Percentiles rank a stretch among this genome's conserved stretches.
phyloP scores from a whole-genome alignment of 2,329 filamentous ascomycete genomes.

The Colletotrichum tabaci region DNA sequence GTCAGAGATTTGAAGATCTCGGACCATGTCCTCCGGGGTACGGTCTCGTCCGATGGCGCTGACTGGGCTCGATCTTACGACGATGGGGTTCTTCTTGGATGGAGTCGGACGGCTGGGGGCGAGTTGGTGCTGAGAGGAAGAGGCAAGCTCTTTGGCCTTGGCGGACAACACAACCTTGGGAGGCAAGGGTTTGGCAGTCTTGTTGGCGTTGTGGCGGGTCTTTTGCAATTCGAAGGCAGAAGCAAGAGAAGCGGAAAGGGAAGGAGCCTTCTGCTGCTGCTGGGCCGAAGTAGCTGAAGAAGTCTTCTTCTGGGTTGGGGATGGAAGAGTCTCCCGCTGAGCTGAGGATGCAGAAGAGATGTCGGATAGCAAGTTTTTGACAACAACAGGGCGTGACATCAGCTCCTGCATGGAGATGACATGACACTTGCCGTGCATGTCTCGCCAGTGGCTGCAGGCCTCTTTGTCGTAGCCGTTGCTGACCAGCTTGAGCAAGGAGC shows the following conservation, averaged over 20 bases:
- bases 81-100: no score
- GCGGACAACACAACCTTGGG: background rate
- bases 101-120: background rate
- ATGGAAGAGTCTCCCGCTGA: background rate
- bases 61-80: background rate
- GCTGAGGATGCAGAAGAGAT: background rate
- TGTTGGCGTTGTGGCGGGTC: background rate
- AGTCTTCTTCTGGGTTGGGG: no score
- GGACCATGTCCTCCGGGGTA: background rate
- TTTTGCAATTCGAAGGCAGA: background rate
- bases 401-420: constrained; percentile 19
- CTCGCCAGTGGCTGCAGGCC: constrained; percentile 18
- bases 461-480: background rate
- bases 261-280: no score
- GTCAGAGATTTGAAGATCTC: background rate
- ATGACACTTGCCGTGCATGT: constrained; percentile 30
- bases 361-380: background rate
- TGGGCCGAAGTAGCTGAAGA: no score
- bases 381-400: constrained; percentile 4
- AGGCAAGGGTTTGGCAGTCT: background rate
- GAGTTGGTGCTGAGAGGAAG: background rate
- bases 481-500: background rate
- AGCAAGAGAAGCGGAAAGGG: no score
- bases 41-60: background rate
- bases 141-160: background rate